Base-by-base conservation (phyloP, 140 eudicot species). In the Oenanthe javanica region DNA sequence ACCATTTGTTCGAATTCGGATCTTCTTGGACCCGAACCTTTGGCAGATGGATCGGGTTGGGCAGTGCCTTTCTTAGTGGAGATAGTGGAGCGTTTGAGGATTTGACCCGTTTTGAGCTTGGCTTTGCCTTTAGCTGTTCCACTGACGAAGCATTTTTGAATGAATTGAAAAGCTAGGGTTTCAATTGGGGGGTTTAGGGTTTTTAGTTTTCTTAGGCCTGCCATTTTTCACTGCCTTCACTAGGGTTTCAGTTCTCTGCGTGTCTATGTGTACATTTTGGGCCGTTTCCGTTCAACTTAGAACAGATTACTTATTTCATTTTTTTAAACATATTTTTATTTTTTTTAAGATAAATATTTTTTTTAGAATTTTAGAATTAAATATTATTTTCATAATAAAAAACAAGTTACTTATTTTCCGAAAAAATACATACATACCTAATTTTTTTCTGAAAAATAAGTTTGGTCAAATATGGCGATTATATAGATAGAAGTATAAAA, bases 101-200 rank as follows among this genome's bases (percentile, higher is more conserved):
- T 61, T 75, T 85, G 89, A 4, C 91, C 96, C 0, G 88, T 87
- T 78, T 95, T 92, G 49, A 88, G 70, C 72, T 95, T 95, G 21
- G 85, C 91, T 78, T 95, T 92, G 13, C 99, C 97, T 78, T 95
- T 92, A 0, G 99, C 97, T 0, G 99, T 95, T 9, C 97, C 91
- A 50, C 97, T 92, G 78, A 95, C 97, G 21, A 89, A 86, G 72
- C 96, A 92, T 83, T 84, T 77, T 75, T 92, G 97, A 9, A 79
- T 81, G 75, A 88, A 77, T 80, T 84, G 91, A 82, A 77, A 86
- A 73, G 79, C 54, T 77, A 90, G 86, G 82, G 91, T 86, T 78
- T 89, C 86, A 77, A 90, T 51, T 48, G 86, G 67, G 5, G 95
- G 79, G 23, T 55, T 55, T 43, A 82, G 83, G 19, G 89, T 86